These are phyloP conservation scores for Tolypocladium amazonense DNA, from an alignment of 2,329 filamentous ascomycete species.

Conservation along the genomic window DNA sequence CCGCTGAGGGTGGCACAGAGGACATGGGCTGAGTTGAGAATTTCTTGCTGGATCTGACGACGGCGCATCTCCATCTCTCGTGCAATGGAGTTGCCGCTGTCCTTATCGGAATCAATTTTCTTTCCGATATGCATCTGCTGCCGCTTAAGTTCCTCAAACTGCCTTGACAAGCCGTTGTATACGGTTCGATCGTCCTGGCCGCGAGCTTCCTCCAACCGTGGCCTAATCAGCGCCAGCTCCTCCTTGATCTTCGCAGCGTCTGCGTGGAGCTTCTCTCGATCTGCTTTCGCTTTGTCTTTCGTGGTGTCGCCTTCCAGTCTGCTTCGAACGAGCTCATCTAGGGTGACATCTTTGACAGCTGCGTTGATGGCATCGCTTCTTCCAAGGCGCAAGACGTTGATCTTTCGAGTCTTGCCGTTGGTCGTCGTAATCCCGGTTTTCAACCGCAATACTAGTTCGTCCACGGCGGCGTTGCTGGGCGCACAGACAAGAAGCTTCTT, in stretches of 20 bases:
- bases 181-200: conserved; percentile 36
- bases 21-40: conserved; percentile 83
- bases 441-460: conserved; percentile 87
- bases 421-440: conserved; percentile 76
- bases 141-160: conserved; percentile 68
- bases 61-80: conserved; percentile 81
- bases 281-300: conserved; percentile 43
- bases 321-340: conserved; percentile 81
- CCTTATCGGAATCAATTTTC: conserved; percentile 78
- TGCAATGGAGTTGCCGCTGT: conserved; percentile 69
- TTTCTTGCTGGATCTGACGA: conserved; percentile 77
- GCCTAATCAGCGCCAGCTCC: conserved; percentile 59
- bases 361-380: conserved; percentile 87
- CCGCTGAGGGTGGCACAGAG: conserved; percentile 93
- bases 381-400: conserved; percentile 84
- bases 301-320: conserved; percentile 53
- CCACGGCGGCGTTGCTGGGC: conserved; percentile 96
- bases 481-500: conserved; percentile 95
- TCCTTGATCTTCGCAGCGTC: conserved; percentile 65
- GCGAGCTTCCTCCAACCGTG: conserved; percentile 58
- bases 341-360: conserved; percentile 79
- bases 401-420: conserved; percentile 59
- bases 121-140: conserved; percentile 64
- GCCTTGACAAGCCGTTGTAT: conserved; percentile 53
- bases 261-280: conserved; percentile 49